Conservation (phyloP, 768 basidiomycete genomes). For the Daedalea quercina region DNA sequence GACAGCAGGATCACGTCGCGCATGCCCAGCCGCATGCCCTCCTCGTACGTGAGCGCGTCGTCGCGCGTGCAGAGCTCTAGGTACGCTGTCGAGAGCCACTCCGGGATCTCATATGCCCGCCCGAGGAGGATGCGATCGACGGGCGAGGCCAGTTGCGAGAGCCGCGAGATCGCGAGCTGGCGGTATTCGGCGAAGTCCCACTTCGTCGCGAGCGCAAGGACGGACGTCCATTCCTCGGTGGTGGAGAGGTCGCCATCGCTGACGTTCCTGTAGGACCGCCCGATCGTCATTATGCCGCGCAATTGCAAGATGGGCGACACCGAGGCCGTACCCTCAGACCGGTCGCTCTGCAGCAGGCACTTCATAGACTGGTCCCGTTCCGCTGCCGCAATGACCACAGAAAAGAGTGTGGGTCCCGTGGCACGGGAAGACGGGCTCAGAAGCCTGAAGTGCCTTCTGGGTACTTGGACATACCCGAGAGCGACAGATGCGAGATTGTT, state of each 20-base stretch:
- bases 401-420: no score
- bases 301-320: background rate
- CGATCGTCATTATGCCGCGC: background rate
- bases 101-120: constrained; percentile 9
- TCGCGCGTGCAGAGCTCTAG: constrained; percentile 10
- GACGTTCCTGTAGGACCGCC: constrained; percentile 12
- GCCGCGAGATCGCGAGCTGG: constrained; percentile 23
- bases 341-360: no score
- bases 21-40: constrained; percentile 13
- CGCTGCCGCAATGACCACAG: no score
- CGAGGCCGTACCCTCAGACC: no score
- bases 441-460: no score
- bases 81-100: constrained; percentile 11
- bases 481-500: background rate
- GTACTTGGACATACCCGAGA: no score
- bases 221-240: constrained; percentile 27
- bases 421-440: no score
- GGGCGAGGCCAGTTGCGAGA: constrained; percentile 13
- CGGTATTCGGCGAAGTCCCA: constrained; percentile 24
- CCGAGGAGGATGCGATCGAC: constrained; percentile 15
- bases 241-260: constrained; percentile 19
- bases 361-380: no score
- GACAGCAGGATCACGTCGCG: constrained; percentile 13
- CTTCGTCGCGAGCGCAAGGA: constrained; percentile 24
- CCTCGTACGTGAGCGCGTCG: constrained; percentile 11